Evolutionary conservation across 2,329 filamentous ascomycete genomes (phyloP), one percentile per base, ranked within the genome.

Genomic region (Epichloe uncinata): DNA sequence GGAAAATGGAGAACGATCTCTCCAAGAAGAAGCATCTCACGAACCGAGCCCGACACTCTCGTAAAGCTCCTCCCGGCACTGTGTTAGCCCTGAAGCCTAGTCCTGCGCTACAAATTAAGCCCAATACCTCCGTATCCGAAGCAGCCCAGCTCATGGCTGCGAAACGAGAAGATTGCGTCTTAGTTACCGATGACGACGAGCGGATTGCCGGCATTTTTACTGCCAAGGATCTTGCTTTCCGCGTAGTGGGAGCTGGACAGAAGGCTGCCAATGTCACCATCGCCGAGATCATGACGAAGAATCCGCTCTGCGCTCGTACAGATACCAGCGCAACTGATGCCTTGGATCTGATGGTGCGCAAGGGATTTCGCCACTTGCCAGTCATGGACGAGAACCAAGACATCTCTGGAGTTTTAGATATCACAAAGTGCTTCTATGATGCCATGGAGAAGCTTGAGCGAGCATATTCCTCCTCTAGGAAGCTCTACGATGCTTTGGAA

Each of bases 361-460:
- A 97, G 72, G 93, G 93, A 16, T 98, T 98, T 75, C 82, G 93
- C 59, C 93, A 98, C 73, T 69, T 98, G 63, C 93, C 93, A 3
- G 93, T 98, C 57, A 98, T 98, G 93, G 93, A 98, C 69, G 93
- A 98, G 73, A 97, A 98, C 68, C 93, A 98, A 69, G 91, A 98
- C 63, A 98, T 98, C 55, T 95, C 90, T 7, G 93, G 93, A 73
- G 90, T 98, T 57, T 74, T 98, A 49, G 93, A 98, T 68, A 98
- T 98, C 60, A 98, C 93, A 51, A 98, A 97, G 71, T 98, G 93
- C 71, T 98, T 98, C 69, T 98, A 98, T 70, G 93, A 98, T 70
- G 93, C 93, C 42, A 98, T 98, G 93, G 93, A 98, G 74, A 98
- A 98, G 74, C 73, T 98, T 53, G 93, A 98, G 74, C 85, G 93